Percentiles rank a stretch among this genome's conserved stretches.
These are phyloP conservation scores for Catenaria anguillulae DNA, from an alignment of 371 early-diverging fungal species.

Conservation along the genomic window DNA sequence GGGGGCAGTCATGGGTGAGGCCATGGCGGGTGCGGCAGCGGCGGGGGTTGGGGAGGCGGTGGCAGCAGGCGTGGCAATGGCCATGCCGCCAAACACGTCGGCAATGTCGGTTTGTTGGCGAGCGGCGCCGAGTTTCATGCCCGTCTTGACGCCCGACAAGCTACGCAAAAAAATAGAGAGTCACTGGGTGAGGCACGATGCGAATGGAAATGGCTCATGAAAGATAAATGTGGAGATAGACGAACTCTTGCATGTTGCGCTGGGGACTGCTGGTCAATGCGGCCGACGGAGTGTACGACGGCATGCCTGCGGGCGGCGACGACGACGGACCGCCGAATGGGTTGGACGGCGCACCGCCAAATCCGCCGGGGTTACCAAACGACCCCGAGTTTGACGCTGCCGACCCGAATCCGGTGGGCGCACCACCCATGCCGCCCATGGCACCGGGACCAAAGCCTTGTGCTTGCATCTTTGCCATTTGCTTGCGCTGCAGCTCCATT, in stretches of 20 bases:
- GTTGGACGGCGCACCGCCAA: constrained; percentile 5
- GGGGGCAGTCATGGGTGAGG: not conserved
- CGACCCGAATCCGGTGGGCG: no score
- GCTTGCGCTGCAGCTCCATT: constrained; percentile 76
- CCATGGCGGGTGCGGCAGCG: not conserved
- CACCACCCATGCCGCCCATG: no score
- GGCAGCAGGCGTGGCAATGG: constrained; percentile 8
- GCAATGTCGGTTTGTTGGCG: constrained; percentile 26
- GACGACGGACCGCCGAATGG: constrained; percentile 1
- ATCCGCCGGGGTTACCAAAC: no score
- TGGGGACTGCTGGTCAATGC: no score
- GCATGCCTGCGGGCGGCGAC: not conserved
- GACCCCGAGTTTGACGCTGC: no score
- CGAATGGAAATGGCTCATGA: no score
- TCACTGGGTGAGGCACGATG: no score
- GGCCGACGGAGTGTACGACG: not conserved
- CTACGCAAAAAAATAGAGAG: constrained; percentile 30
- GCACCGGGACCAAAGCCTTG: no score
- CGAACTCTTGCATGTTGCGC: no score
- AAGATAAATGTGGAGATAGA: no score
- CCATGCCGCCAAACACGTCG: constrained; percentile 8
- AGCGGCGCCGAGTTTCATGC: constrained; percentile 6
- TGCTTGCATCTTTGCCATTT: constrained; percentile 42
- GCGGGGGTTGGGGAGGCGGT: not conserved
- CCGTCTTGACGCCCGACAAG: constrained; percentile 66